phyloP scores from a whole-genome alignment of 306 rosid genomes.

The Cicer bijugum region DNA sequence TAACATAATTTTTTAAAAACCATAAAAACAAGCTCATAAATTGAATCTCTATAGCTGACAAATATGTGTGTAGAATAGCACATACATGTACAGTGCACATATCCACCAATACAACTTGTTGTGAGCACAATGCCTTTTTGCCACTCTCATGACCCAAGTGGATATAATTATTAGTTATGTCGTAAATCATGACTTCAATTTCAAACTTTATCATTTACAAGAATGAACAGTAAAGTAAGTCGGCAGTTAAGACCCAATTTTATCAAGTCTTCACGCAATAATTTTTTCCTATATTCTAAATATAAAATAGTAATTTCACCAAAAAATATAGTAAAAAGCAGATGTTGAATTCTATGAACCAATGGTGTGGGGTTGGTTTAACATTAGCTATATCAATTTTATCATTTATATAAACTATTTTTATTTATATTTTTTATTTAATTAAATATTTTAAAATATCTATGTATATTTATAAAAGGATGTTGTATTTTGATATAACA shows the following conservation, averaged over 20 bases:
- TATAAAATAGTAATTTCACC: too few relatives aligned
- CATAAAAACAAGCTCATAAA: too few relatives aligned
- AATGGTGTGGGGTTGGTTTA: background rate
- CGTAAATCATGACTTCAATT: slow-evolving; percentile 24
- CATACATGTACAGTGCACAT: slow-evolving; percentile 20
- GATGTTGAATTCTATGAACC: background rate
- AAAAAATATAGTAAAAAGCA: background rate
- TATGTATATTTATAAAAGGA: too few relatives aligned
- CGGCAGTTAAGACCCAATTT: slow-evolving; percentile 5
- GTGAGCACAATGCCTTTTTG: background rate
- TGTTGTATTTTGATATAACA: too few relatives aligned
- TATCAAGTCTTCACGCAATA: background rate
- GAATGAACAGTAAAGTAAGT: background rate
- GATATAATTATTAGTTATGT: slow-evolving; percentile 18
- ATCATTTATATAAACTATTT: too few relatives aligned
- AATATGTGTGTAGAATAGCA: background rate
- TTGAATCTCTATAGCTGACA: too few relatives aligned
- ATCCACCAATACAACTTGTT: slow-evolving; percentile 2
- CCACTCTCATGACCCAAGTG: slow-evolving; percentile 7
- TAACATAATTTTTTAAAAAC: too few relatives aligned
- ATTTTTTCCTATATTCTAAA: background rate
- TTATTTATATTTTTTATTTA: too few relatives aligned
- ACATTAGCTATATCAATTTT: background rate
- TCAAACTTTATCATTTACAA: slow-evolving; percentile 20
- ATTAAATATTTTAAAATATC: too few relatives aligned